phyloP scores from a whole-genome alignment of 2,329 filamentous ascomycete species.

The Monilinia vaccinii-corymbosi region DNA sequence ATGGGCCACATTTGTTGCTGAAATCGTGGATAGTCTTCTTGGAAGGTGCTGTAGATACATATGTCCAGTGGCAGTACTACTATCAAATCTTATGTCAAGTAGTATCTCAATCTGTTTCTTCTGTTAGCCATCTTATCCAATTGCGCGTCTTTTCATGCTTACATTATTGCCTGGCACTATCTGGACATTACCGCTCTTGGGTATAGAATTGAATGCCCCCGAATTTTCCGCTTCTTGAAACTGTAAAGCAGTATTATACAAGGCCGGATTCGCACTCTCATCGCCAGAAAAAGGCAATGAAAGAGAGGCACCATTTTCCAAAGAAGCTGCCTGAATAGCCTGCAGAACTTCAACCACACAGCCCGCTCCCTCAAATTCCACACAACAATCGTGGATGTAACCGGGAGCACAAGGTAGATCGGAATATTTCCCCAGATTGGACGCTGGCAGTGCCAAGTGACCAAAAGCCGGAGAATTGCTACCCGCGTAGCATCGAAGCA shows the following conservation, averaged over 20 bases:
- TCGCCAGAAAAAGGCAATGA: neutral
- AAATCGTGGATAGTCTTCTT: neutral
- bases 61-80: neutral
- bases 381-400: neutral
- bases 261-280: neutral
- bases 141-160: neutral
- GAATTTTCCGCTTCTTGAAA: neutral
- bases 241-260: neutral
- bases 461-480: constrained; percentile 34
- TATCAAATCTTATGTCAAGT: neutral
- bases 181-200: neutral
- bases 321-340: neutral
- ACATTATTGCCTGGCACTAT: neutral
- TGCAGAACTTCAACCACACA: neutral
- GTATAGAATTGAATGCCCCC: neutral
- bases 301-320: neutral
- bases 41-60: constrained; percentile 23
- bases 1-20: constrained; percentile 3
- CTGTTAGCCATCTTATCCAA: constrained; percentile 19
- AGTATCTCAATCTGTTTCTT: constrained; percentile 29
- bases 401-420: neutral
- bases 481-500: constrained; percentile 31
- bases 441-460: constrained; percentile 28
- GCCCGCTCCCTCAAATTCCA: neutral
- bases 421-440: neutral